A percentile compares a stretch with the other conserved stretches of the same genome.
Evolutionary conservation across 108 stramenopile species (phyloP).

Genomic region (Cyclotella distinguenda): DNA sequence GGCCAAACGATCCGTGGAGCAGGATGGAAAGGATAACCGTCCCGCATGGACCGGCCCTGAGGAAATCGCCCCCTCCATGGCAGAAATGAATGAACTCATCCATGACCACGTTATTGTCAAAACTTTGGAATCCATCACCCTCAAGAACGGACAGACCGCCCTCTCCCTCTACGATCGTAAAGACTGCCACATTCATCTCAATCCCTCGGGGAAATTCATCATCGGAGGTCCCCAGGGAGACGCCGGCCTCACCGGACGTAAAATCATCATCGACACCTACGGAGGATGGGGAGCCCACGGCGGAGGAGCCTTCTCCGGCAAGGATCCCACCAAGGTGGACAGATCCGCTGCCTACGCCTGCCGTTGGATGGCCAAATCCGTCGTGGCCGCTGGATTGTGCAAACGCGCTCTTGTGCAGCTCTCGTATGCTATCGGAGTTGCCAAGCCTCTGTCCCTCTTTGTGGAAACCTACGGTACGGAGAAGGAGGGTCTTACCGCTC

Average conservation of each 20-base stretch:
- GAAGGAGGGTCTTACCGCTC: slow-evolving; percentile 85
- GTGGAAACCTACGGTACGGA: slow-evolving; percentile 96
- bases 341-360: slow-evolving; percentile 95
- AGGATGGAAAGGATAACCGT: slow-evolving; percentile 93
- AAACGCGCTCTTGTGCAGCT: slow-evolving; percentile 93
- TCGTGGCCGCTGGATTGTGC: slow-evolving; percentile 92
- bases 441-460: slow-evolving; percentile 92
- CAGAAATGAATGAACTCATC: slow-evolving; percentile 81
- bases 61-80: slow-evolving; percentile 76
- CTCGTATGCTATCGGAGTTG: slow-evolving; percentile 95
- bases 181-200: slow-evolving; percentile 94
- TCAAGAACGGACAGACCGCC: slow-evolving; percentile 71
- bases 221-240: slow-evolving; percentile 98
- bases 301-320: slow-evolving; percentile 97
- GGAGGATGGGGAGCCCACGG: slow-evolving; percentile 99
- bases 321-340: slow-evolving; percentile 98
- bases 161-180: slow-evolving; percentile 73
- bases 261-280: slow-evolving; percentile 99
- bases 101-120: slow-evolving; percentile 78
- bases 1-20: slow-evolving; percentile 92
- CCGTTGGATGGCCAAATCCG: slow-evolving; percentile 97
- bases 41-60: slow-evolving; percentile 82
- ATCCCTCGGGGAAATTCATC: slow-evolving; percentile 94
- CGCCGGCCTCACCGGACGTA: slow-evolving; percentile 96
- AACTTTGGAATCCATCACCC: slow-evolving; percentile 74